These are phyloP conservation scores for Datisca glomerata DNA, from an alignment of 306 rosid genomes.

Conservation along the genomic window DNA sequence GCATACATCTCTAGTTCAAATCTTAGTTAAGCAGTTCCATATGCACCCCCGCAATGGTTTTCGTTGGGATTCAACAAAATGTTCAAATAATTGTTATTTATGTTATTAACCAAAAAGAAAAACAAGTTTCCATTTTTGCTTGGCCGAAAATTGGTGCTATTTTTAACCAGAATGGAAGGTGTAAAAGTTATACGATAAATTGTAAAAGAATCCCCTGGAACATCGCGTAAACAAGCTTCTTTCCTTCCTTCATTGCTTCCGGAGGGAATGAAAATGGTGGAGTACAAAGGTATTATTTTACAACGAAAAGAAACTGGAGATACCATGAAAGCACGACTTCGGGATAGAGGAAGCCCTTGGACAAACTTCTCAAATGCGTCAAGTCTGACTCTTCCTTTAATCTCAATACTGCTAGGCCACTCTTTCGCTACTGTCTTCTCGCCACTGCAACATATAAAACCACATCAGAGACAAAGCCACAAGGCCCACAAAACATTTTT, in stretches of 20 bases:
- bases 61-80: too few species aligned
- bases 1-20: too few species aligned
- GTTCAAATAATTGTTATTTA: too few species aligned
- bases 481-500: background rate
- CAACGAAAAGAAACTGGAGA: constrained; percentile 32
- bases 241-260: background rate
- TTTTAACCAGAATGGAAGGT: too few species aligned
- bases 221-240: background rate
- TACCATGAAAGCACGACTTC: constrained; percentile 94
- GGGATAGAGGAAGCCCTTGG: constrained; percentile 64
- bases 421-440: constrained; percentile 57
- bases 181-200: too few species aligned
- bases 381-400: constrained; percentile 84
- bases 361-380: constrained; percentile 79
- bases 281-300: constrained; percentile 14
- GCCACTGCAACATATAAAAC: constrained; percentile 44
- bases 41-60: too few species aligned
- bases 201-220: too few species aligned
- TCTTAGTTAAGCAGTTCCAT: too few species aligned
- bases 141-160: too few species aligned
- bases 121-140: too few species aligned
- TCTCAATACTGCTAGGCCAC: constrained; percentile 71
- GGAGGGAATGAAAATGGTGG: background rate
- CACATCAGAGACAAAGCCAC: constrained; percentile 4
- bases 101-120: too few species aligned